Evolutionary conservation across 129 eudicot genomes (phyloP), one percentile per base, ranked within the genome.

Genomic region (Flaveria trinervia): DNA sequence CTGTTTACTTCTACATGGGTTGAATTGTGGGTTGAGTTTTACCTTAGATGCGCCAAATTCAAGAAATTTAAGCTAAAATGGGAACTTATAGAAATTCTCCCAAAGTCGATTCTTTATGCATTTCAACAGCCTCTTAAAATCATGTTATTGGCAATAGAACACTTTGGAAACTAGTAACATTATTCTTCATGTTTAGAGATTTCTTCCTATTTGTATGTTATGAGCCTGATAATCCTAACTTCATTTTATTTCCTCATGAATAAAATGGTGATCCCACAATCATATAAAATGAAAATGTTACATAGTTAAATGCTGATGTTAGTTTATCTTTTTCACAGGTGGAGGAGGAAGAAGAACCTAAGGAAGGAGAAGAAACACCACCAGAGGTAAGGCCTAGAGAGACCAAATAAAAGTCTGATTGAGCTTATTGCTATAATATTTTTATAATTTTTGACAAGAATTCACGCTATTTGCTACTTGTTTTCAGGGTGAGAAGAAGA

Each of bases 341-440:
- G 68, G 97, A 91, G 82, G 98, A 90, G 76, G 97, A 89, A 79
- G 97, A 88, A 83, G 90, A 86, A 80, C 86, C 88, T 25, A 92
- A 89, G 77, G 97, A 94, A 75, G 99, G 96, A 28, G 99, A 92
- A 72, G 97, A 91, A 80, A 79, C 81, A 23, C 75, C 72, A 78
- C 88, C 96, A 9, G 98, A 91, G 92, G 99, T 94, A 83, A 79
- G 39, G 12, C 11, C 22, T 16, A 69, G 43, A 22, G 22, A 60
- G 61, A 64, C 74, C 65, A 18, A 44, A 74, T 33, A 69, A 41
- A 30, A 54, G 41, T 22, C 25, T 11, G 28, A 70, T 55, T 51
- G 3, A 61, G 39, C 16, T n/a, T 45, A 23, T 46, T 64, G 12
- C 11, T 22, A 61, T 30, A 7, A 9, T 26, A 45, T 64, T n/a